Base-by-base conservation (phyloP, 108 stramenopile species). In the Fragilariopsis cylindrus region DNA sequence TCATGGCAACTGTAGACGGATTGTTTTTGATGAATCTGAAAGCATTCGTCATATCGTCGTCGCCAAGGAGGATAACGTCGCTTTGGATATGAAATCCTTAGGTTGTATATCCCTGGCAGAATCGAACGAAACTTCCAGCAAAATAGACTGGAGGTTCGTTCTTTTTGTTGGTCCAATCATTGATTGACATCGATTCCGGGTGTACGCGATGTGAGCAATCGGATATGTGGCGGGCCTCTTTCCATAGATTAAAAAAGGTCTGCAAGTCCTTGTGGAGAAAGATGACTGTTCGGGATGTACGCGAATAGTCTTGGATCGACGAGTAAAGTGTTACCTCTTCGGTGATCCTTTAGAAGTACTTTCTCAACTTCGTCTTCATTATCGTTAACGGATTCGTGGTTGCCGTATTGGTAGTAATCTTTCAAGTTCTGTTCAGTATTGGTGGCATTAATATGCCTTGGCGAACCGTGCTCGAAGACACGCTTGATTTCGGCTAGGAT, bases 121-220 rank as follows among this genome's bases (percentile, higher is more conserved):
- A 63, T 3, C 48, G 41, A 7, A 30, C 4, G 13, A 63, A 62
- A 19, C 49, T 16, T 15, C 71, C 58, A 8, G 71, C 45, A 46
- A 72, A 72, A 49, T 13, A 18, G 44, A 60, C 43, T 13, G 5
- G 30, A 13, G 71, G 71, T 13, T 72, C 58, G 12, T 5, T 72
- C 19, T 45, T 12, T 15, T 60, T 72, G 71, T 40, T 60, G 58
- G 71, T 72, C 57, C 57, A 72, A 21, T 72, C 71, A 41, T 72
- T 72, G 44, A 72, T 57, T 15, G 57, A 55, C 12, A 44, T 43
- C 15, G 41, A 16, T 9, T 40, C 56, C 11, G 39, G 54, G 56
- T 8, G 7, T 7, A 55, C 43, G 4, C 46, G 57, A 21, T 46
- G 47, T n/a, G 46, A 52, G 15, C 19, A 9, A 62, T 72, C 57